These are phyloP conservation scores for Kodamaea jinghongensis DNA, from an alignment of 805 yeast genomes.

Conservation along the genomic window DNA sequence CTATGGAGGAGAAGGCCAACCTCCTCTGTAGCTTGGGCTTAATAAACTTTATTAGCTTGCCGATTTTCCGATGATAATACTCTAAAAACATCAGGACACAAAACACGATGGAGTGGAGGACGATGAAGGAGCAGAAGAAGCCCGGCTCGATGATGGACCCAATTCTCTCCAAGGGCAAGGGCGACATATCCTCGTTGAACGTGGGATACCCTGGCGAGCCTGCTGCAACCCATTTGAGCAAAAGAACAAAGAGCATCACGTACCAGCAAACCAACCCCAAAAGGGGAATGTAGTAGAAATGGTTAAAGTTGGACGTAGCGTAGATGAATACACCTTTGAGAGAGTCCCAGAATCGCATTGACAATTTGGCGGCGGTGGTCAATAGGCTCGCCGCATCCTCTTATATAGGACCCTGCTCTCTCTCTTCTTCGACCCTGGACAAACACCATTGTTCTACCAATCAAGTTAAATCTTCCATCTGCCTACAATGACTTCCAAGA, in stretches of 20 bases:
- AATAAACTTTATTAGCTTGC: slow-evolving; percentile 27
- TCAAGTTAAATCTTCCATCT: no score
- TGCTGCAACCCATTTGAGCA: slow-evolving; percentile 20
- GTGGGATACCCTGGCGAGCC: slow-evolving; percentile 22
- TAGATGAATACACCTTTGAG: slow-evolving; percentile 11
- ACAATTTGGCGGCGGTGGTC: no score
- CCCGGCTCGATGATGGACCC: slow-evolving; percentile 24
- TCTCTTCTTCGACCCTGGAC: no score
- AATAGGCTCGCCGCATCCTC: no score
- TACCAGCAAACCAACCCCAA: slow-evolving; percentile 28
- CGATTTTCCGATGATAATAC: slow-evolving; percentile 27
- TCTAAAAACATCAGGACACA: slow-evolving; percentile 24
- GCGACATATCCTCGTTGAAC: slow-evolving; percentile 19
- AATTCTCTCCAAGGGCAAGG: slow-evolving; percentile 25
- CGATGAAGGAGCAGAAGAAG: slow-evolving; percentile 20
- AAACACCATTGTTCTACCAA: no score
- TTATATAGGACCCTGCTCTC: no score
- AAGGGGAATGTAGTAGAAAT: slow-evolving; percentile 24
- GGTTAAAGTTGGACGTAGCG: slow-evolving; percentile 22
- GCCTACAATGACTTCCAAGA: no score
- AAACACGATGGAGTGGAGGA: slow-evolving; percentile 22
- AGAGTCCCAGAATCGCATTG: no score
- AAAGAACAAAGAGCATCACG: slow-evolving; percentile 18
- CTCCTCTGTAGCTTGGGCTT: slow-evolving; percentile 22
- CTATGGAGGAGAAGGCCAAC: slow-evolving; percentile 23